These are phyloP conservation scores for Tulasnella sp. DNA, from an alignment of 768 basidiomycete species.

Conservation along the genomic window DNA sequence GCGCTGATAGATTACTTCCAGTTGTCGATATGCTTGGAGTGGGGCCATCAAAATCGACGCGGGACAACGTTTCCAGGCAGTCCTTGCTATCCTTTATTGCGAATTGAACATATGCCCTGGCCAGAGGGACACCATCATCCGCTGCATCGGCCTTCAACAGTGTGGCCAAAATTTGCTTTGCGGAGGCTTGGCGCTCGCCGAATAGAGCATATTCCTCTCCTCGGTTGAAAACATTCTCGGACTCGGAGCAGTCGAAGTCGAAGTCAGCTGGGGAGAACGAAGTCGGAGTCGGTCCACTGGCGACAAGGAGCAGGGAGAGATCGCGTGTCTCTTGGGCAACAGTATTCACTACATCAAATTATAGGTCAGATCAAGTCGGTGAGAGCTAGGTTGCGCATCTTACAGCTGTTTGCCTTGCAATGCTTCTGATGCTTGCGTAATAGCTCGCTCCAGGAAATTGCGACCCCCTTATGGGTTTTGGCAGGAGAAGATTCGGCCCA, in stretches of 20 bases:
- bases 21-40: constrained; percentile 4
- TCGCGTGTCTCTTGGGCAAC: constrained; percentile 70
- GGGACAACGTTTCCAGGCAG: constrained; percentile 62
- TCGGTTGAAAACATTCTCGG: constrained; percentile 51
- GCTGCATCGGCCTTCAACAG: constrained; percentile 59
- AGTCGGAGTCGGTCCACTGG: neutral
- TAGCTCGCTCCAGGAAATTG: constrained; percentile 74
- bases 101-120: constrained; percentile 79
- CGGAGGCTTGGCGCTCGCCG: constrained; percentile 63
- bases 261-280: constrained; percentile 53
- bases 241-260: constrained; percentile 52
- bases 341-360: constrained; percentile 46
- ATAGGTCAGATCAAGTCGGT: constrained; percentile 17
- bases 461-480: constrained; percentile 56
- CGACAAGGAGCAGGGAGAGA: constrained; percentile 56
- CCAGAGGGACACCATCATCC: constrained; percentile 54
- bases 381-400: constrained; percentile 38
- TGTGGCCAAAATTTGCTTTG: constrained; percentile 55
- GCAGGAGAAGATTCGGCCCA: constrained; percentile 70
- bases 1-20: constrained; percentile 10
- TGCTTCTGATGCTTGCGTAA: constrained; percentile 89
- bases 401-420: constrained; percentile 57
- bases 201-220: constrained; percentile 61
- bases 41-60: constrained; percentile 56
- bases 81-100: constrained; percentile 67